Evolutionary conservation across 345 rosid species (phyloP).

Genomic region (Cardamine occulta): DNA sequence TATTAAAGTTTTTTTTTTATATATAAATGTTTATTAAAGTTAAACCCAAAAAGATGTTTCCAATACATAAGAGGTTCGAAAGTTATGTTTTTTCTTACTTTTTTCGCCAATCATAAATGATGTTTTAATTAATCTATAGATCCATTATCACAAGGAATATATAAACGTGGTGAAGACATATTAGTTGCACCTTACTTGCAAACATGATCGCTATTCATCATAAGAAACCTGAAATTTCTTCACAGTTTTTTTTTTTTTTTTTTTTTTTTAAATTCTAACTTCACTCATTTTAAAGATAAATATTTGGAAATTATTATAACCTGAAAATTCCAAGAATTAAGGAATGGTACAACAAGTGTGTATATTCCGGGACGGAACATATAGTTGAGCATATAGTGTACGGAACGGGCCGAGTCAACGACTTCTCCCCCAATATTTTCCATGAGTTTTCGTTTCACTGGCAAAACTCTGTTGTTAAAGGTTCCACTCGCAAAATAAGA

Average conservation of each 20-base stretch:
- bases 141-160: background rate
- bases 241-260: too few species aligned
- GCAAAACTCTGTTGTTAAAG: background rate
- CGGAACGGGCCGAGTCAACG: background rate
- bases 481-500: background rate
- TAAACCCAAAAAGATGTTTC: background rate
- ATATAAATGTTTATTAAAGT: too few species aligned
- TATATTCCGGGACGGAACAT: background rate
- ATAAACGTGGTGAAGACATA: background rate
- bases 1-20: too few species aligned
- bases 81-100: background rate
- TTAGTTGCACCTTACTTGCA: background rate
- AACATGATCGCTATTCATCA: background rate
- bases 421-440: background rate
- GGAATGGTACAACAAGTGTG: slow-evolving; percentile 7
- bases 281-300: background rate
- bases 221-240: background rate
- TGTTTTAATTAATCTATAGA: background rate
- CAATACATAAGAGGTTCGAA: background rate
- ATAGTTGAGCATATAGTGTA: background rate
- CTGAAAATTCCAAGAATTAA: background rate
- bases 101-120: background rate
- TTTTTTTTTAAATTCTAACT: background rate
- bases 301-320: background rate
- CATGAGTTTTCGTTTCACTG: slow-evolving; percentile 11